Evolutionary conservation across 2,329 filamentous ascomycete genomes (phyloP).

Genomic region (Epichloe uncinata): DNA sequence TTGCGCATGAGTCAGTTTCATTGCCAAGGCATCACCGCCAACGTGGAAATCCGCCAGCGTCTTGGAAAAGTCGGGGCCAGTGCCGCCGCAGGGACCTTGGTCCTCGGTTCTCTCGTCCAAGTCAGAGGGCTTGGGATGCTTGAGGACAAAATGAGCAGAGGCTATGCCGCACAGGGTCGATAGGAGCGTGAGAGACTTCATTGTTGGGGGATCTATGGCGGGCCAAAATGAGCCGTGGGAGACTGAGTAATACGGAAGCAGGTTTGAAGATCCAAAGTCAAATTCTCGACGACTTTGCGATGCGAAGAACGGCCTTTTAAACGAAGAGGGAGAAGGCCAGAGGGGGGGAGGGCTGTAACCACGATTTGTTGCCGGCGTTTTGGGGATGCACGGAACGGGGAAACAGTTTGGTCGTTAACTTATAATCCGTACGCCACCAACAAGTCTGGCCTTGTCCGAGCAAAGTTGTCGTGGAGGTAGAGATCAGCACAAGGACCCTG

Average conservation of each 20-base stretch:
- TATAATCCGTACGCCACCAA: background rate
- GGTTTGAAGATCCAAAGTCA: background rate
- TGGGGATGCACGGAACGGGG: background rate
- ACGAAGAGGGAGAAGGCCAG: too few relatives aligned
- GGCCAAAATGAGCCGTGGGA: background rate
- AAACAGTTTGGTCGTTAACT: background rate
- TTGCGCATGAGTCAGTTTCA: constrained; percentile 36
- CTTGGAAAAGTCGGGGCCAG: constrained; percentile 30
- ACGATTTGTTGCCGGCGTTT: too few relatives aligned
- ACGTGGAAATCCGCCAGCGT: constrained; percentile 43
- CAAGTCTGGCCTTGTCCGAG: background rate
- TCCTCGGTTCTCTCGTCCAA: constrained; percentile 31
- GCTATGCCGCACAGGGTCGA: constrained; percentile 26
- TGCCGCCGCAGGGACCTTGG: constrained; percentile 41
- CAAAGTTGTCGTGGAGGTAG: background rate
- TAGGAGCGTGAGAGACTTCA: constrained; percentile 19
- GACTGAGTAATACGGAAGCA: background rate
- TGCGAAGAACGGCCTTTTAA: background rate
- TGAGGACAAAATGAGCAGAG: constrained; percentile 41
- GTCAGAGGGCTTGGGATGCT: constrained; percentile 33
- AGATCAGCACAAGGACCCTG: too few relatives aligned
- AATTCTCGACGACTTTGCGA: background rate
- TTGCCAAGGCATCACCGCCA: constrained; percentile 38
- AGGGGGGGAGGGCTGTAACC: background rate
- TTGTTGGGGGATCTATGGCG: background rate